Conservation (phyloP, 345 rosid species). For the Lumnitzera racemosa region DNA sequence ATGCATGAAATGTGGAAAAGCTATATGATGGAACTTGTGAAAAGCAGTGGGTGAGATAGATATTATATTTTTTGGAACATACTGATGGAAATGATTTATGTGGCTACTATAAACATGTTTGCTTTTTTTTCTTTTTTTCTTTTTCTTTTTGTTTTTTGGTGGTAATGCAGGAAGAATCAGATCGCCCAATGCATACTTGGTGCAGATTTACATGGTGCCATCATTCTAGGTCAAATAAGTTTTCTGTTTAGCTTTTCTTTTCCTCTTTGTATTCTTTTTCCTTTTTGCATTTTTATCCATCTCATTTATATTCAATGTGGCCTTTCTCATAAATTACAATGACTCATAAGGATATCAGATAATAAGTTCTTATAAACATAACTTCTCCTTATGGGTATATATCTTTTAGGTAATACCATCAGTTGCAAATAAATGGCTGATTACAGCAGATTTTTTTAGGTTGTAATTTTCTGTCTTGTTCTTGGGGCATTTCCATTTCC, state of each 20-base stretch:
- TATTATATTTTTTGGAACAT: not conserved
- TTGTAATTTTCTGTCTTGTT: no score
- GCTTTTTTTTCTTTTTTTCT: not conserved
- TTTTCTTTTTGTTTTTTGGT: no score
- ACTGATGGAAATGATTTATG: not conserved
- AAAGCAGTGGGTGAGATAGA: slow-evolving; percentile 19
- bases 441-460: no score
- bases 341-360: no score
- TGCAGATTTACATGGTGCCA: slow-evolving; percentile 70
- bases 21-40: slow-evolving; percentile 26
- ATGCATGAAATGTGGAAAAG: slow-evolving; percentile 46
- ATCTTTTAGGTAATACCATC: no score
- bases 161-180: slow-evolving; percentile 45
- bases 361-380: no score
- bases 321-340: not conserved
- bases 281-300: not conserved
- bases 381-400: no score
- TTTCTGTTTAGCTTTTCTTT: not conserved
- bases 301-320: not conserved
- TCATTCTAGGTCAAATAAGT: slow-evolving; percentile 38
- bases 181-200: slow-evolving; percentile 34
- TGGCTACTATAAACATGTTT: not conserved
- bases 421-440: no score
- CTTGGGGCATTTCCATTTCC: no score
- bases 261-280: not conserved